Evolutionary conservation across 805 yeast genomes (phyloP).

Genomic region (Metschnikowia continentalis): DNA sequence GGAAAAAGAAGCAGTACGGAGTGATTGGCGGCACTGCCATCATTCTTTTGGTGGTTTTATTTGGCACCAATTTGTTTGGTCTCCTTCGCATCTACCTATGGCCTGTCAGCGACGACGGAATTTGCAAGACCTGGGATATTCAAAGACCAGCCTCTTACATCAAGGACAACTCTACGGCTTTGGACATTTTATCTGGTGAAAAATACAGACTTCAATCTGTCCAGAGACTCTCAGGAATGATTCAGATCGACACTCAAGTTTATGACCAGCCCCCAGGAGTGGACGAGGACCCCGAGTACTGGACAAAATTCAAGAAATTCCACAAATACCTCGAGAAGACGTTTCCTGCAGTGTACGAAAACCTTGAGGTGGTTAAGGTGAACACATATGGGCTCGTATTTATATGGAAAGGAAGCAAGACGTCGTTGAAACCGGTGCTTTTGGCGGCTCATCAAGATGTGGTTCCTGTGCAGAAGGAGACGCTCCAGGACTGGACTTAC

Average conservation of each 20-base stretch:
- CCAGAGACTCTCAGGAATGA: constrained; percentile 12
- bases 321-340: constrained; percentile 29
- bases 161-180: constrained; percentile 29
- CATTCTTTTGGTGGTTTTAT: constrained; percentile 16
- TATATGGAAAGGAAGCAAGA: constrained; percentile 34
- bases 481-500: constrained; percentile 35
- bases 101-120: constrained; percentile 15
- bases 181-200: constrained; percentile 11
- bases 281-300: constrained; percentile 16
- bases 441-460: constrained; percentile 41
- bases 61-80: constrained; percentile 20
- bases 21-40: constrained; percentile 4
- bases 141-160: constrained; percentile 23
- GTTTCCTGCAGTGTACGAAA: constrained; percentile 32
- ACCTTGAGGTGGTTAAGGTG: constrained; percentile 30
- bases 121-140: constrained; percentile 15
- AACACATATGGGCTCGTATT: constrained; percentile 36
- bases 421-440: constrained; percentile 31
- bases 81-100: constrained; percentile 17
- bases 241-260: constrained; percentile 18
- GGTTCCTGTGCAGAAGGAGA: constrained; percentile 38
- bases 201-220: constrained; percentile 10
- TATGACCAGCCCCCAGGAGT: constrained; percentile 17
- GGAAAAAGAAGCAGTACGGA: constrained; percentile 11
- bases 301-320: constrained; percentile 21